A percentile compares a stretch with the other conserved stretches of the same genome.
Conservation (phyloP, 2,329 filamentous ascomycete species). For the Alternaria viburni region DNA sequence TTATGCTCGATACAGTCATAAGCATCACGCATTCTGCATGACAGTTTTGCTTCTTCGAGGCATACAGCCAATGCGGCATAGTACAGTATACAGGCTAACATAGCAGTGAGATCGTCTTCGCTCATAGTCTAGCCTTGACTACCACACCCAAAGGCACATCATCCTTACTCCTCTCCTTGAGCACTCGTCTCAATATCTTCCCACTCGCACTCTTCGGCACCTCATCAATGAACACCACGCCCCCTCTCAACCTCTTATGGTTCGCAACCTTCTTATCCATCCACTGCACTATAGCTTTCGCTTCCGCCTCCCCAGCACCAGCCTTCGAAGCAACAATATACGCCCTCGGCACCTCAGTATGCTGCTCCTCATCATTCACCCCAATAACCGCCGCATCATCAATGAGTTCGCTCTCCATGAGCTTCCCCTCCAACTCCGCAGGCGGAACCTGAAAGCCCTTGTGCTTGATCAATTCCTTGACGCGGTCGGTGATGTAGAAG, state of each 20-base stretch:
- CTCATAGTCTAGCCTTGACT: conserved; percentile 20
- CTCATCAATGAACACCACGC: conserved; percentile 53
- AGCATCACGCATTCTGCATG: not conserved
- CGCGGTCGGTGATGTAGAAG: conserved; percentile 40
- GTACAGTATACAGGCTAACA: not conserved
- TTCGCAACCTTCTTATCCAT: conserved; percentile 30
- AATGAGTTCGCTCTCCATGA: conserved; percentile 31
- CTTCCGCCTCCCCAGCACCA: conserved; percentile 20
- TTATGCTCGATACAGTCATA: not conserved
- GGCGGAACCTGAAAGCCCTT: conserved; percentile 41
- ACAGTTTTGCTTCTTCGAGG: not conserved
- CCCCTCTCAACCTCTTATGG: conserved; percentile 38
- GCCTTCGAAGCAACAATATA: conserved; percentile 33
- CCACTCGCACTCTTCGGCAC: conserved; percentile 57
- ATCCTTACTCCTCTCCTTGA: conserved; percentile 27
- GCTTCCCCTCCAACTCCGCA: conserved; percentile 36
- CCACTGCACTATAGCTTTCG: conserved; percentile 24
- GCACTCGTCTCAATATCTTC: conserved; percentile 52
- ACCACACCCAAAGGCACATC: conserved; percentile 24
- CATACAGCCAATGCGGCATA: not conserved
- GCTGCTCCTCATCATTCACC: conserved; percentile 31
- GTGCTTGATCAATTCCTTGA: conserved; percentile 44
- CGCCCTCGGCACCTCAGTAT: conserved; percentile 37
- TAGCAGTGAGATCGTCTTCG: not conserved
- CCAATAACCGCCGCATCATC: conserved; percentile 38